Percentiles rank a stretch among this genome's conserved stretches.
These are phyloP conservation scores for Phytophthora hibernalis DNA, from an alignment of 352 stramenopile species.

Conservation along the genomic window DNA sequence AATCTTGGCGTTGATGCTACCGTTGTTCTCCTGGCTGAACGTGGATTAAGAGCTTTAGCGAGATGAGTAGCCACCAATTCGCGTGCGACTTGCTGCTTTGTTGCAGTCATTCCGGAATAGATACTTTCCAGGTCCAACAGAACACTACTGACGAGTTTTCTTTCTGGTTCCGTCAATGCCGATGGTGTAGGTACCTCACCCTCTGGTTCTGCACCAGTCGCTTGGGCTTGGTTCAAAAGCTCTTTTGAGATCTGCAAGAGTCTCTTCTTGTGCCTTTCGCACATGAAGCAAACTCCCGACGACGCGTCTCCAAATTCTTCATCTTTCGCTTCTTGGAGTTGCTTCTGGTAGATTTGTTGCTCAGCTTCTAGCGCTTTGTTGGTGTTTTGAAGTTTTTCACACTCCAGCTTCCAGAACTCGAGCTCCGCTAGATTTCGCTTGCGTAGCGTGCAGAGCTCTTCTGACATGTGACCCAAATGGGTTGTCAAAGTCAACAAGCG, in stretches of 20 bases:
- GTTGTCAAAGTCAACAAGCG: conserved; percentile 69
- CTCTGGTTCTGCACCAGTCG: conserved; percentile 4
- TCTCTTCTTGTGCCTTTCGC: conserved; percentile 63
- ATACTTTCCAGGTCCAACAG: conserved; percentile 61
- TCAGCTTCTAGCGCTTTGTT: conserved; percentile 50
- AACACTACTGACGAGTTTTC: conserved; percentile 40
- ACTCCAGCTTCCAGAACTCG: conserved; percentile 74
- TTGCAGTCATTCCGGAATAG: conserved; percentile 43
- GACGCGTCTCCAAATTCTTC: conserved; percentile 2
- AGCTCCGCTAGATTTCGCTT: conserved; percentile 67
- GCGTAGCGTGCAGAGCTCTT: conserved; percentile 70
- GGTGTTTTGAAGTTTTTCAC: conserved; percentile 66
- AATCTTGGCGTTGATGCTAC: not conserved
- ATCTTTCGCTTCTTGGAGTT: conserved; percentile 37
- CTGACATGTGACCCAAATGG: conserved; percentile 69
- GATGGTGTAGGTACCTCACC: conserved; percentile 15
- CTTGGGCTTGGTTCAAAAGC: conserved; percentile 27
- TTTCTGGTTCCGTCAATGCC: conserved; percentile 47
- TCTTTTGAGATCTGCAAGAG: conserved; percentile 57
- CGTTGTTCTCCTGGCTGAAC: conserved; percentile 1
- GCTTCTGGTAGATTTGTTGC: conserved; percentile 38
- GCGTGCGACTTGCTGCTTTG: conserved; percentile 43
- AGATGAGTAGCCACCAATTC: conserved; percentile 37
- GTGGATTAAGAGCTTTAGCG: conserved; percentile 8
- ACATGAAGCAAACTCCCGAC: conserved; percentile 42